A percentile compares a stretch with the other conserved stretches of the same genome.
These are phyloP conservation scores for Candida ortonii DNA, from an alignment of 805 yeast species.

Conservation along the genomic window DNA sequence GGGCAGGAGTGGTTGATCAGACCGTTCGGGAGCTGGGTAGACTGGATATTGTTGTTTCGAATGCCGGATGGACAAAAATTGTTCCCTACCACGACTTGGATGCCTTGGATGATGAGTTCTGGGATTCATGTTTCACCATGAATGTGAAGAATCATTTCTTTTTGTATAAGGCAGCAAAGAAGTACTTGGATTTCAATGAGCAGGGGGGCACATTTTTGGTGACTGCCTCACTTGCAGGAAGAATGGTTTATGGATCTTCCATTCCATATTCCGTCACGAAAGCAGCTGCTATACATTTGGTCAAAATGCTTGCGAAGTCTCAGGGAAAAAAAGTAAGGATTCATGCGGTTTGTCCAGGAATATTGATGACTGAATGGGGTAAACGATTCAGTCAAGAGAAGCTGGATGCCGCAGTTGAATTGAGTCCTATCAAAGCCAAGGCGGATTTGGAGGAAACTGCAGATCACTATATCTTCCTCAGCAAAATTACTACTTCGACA, in stretches of 20 bases:
- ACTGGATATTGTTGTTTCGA: conserved; percentile 38
- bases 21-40: conserved; percentile 28
- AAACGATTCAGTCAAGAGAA: conserved; percentile 10
- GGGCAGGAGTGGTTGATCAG: conserved; percentile 22
- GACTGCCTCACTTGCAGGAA: conserved; percentile 8
- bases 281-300: conserved; percentile 7
- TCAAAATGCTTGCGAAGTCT: conserved; percentile 7
- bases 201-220: conserved; percentile 11
- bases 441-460: conserved; percentile 11
- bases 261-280: conserved; percentile 9
- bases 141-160: conserved; percentile 32
- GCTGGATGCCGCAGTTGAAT: conserved; percentile 6
- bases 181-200: conserved; percentile 3
- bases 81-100: conserved; percentile 33
- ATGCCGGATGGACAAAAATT: conserved; percentile 39
- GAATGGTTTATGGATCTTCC: conserved; percentile 10
- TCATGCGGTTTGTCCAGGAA: conserved; percentile 12
- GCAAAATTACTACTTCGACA: conserved; percentile 8
- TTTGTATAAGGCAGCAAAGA: conserved; percentile 6
- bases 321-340: conserved; percentile 6
- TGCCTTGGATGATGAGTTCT: conserved; percentile 31
- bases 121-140: conserved; percentile 31
- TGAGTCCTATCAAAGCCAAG: conserved; percentile 7
- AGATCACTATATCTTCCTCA: conserved; percentile 6
- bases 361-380: conserved; percentile 11